phyloP scores from a whole-genome alignment of 1,139 yeast genomes.

The Geotrichum reessii region DNA sequence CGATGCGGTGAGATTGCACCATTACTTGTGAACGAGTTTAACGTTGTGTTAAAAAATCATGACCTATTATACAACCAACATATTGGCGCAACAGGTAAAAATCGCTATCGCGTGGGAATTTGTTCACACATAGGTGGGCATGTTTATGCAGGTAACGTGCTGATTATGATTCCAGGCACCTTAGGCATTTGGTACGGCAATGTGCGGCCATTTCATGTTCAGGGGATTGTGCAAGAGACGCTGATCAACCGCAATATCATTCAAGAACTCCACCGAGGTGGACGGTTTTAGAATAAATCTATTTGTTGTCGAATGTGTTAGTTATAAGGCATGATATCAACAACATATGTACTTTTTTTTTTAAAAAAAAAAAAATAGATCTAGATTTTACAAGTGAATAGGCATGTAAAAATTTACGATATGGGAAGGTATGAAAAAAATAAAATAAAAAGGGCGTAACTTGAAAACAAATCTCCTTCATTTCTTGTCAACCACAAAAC shows the following conservation, averaged over 20 bases:
- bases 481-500: background rate
- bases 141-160: slow-evolving; percentile 68
- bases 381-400: background rate
- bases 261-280: slow-evolving; percentile 51
- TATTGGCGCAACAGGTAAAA: slow-evolving; percentile 23
- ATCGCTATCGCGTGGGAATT: slow-evolving; percentile 46
- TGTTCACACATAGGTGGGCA: slow-evolving; percentile 76
- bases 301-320: background rate
- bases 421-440: background rate
- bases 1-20: slow-evolving; percentile 68
- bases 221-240: slow-evolving; percentile 57
- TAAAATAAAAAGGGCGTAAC: background rate
- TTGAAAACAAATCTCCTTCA: background rate
- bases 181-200: slow-evolving; percentile 65
- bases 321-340: background rate
- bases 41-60: slow-evolving; percentile 38
- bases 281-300: background rate
- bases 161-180: slow-evolving; percentile 36
- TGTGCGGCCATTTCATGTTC: slow-evolving; percentile 58
- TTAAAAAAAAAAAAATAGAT: background rate
- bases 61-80: slow-evolving; percentile 28
- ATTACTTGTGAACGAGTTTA: slow-evolving; percentile 47
- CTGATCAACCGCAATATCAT: slow-evolving; percentile 46
- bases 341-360: too few relatives aligned
- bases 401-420: too few relatives aligned